These are phyloP conservation scores for Sclerotinia glacialis DNA, from an alignment of 2,329 filamentous ascomycete genomes.

Conservation along the genomic window DNA sequence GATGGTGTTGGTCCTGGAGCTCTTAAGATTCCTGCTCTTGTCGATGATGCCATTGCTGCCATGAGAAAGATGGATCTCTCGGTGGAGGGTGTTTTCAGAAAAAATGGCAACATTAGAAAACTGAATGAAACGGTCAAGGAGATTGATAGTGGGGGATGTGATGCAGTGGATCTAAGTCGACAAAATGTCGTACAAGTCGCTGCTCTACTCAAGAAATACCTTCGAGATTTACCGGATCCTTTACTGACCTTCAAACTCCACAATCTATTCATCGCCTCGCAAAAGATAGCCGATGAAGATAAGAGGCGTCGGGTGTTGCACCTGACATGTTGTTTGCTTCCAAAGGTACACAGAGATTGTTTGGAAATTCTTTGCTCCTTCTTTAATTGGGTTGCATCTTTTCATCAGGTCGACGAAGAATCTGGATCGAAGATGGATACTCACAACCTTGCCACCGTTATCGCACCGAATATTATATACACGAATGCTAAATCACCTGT, in stretches of 20 bases:
- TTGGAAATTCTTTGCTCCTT: conserved; percentile 95
- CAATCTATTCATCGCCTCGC: conserved; percentile 81
- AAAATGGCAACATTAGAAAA: conserved; percentile 97
- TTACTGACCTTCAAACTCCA: conserved; percentile 94
- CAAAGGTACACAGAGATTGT: conserved; percentile 87
- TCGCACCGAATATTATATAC: conserved; percentile 91
- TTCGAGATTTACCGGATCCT: conserved; percentile 90
- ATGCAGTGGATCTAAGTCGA: conserved; percentile 79
- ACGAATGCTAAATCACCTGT: conserved; percentile 64
- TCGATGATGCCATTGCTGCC: conserved; percentile 90
- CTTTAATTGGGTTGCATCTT: conserved; percentile 95
- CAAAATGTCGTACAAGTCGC: conserved; percentile 93
- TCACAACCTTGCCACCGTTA: conserved; percentile 94
- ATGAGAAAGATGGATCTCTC: conserved; percentile 99
- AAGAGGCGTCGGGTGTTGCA: conserved; percentile 83
- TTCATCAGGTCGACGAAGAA: conserved; percentile 96
- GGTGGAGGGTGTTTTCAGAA: conserved; percentile 96
- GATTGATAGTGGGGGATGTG: conserved; percentile 82
- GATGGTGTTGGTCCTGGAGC: conserved; percentile 92
- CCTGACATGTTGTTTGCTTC: conserved; percentile 85
- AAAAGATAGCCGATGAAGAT: conserved; percentile 80
- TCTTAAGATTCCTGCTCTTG: conserved; percentile 83
- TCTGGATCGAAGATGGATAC: conserved; percentile 98
- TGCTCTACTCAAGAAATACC: conserved; percentile 89
- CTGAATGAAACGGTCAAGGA: conserved; percentile 80